Conservation (phyloP, 805 yeast genomes). For the Lachancea mirantina region DNA sequence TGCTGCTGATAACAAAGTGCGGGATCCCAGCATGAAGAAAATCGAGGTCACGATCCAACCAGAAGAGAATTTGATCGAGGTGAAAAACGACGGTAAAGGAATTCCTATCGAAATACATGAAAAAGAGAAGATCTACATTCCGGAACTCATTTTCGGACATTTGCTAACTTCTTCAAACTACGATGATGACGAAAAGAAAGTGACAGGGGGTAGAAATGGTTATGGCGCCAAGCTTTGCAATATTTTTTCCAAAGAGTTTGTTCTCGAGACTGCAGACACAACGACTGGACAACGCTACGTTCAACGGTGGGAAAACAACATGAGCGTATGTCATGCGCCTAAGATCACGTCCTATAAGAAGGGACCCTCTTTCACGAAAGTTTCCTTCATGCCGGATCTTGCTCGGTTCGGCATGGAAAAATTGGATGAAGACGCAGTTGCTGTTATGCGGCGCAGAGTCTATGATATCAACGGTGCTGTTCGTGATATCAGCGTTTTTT, state of each 20-base stretch:
- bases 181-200: constrained; percentile 91
- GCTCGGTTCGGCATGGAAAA: constrained; percentile 76
- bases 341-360: constrained; percentile 46
- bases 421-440: constrained; percentile 73
- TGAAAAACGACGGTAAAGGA: constrained; percentile 90
- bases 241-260: constrained; percentile 84
- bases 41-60: constrained; percentile 77
- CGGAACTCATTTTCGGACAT: constrained; percentile 94
- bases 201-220: constrained; percentile 98
- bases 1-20: constrained; percentile 96
- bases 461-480: constrained; percentile 94
- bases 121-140: constrained; percentile 88
- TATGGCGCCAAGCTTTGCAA: constrained; percentile 97
- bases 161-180: constrained; percentile 91
- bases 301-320: constrained; percentile 84
- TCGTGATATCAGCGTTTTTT: constrained; percentile 64
- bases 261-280: constrained; percentile 82
- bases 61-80: constrained; percentile 66
- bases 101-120: constrained; percentile 91
- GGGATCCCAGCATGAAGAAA: constrained; percentile 85
- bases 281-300: constrained; percentile 52
- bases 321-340: constrained; percentile 73
- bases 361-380: constrained; percentile 73
- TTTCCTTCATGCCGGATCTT: constrained; percentile 84
- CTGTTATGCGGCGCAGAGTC: constrained; percentile 87